These are phyloP conservation scores for Coffea canephora DNA, from an alignment of 257 asterid genomes.

Conservation along the genomic window DNA sequence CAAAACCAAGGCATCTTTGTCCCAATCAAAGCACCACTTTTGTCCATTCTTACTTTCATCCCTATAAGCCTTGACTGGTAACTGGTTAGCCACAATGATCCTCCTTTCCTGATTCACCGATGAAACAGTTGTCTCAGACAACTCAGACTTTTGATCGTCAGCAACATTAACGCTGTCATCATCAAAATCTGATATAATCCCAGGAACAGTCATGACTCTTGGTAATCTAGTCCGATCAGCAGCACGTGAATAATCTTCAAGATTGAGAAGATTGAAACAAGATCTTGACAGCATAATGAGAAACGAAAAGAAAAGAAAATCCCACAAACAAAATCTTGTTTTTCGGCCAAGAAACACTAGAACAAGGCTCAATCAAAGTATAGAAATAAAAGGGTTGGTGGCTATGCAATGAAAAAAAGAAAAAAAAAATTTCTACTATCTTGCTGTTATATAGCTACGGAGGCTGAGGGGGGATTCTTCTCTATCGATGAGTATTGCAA, in stretches of 20 bases:
- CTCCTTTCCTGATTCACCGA: constrained; percentile 41
- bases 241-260: constrained; percentile 53
- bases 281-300: constrained; percentile 72
- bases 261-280: constrained; percentile 63
- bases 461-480: background rate
- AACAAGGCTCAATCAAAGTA: background rate
- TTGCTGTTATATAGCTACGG: background rate
- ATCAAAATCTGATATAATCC: constrained; percentile 59
- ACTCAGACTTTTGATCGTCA: constrained; percentile 21
- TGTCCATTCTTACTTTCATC: background rate
- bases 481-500: constrained; percentile 32
- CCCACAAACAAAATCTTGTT: constrained; percentile 1
- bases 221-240: constrained; percentile 74
- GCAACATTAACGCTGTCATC: constrained; percentile 20
- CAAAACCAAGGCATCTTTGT: constrained; percentile 56
- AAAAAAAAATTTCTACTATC: background rate
- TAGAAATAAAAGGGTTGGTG: background rate
- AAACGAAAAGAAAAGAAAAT: background rate
- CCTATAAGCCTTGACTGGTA: constrained; percentile 54
- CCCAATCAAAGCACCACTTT: constrained; percentile 78
- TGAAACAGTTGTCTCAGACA: constrained; percentile 22
- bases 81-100: constrained; percentile 73
- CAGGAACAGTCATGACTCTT: constrained; percentile 64
- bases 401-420: background rate
- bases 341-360: background rate